Base-by-base conservation (phyloP, 306 rosid genomes). In the Cucumis cinereus region DNA sequence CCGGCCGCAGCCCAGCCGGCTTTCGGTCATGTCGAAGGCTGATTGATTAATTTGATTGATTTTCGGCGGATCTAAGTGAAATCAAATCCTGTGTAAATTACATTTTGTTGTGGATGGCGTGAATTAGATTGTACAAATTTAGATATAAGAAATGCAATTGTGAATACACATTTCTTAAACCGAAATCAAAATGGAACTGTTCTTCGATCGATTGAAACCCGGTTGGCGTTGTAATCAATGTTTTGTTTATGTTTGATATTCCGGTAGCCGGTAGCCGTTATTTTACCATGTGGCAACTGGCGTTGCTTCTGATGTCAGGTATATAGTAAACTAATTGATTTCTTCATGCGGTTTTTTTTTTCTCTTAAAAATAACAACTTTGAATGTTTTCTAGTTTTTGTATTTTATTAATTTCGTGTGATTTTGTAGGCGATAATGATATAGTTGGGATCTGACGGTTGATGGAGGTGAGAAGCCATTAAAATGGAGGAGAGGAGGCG, bases 1-100 rank as follows among this genome's bases (percentile, higher is more conserved):
- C 9, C 89, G 84, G 78, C 87, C 98, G 2, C 73, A 90, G 16
- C 89, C 82, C 33, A 93, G 97, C 77, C 93, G 96, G 4, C 97
- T 93, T 71, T 89, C 89, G 5, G 63, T 81, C 78, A 87, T 87
- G 93, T 80, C 86, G 55, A 89, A 79, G 87, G 82, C 88, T 3
- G 79, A 59, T 5, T 14, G 6, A 47, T 47, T 47, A 41, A 2
- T 41, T 41, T 54, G 62, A 10, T 23, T 58, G 16, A 5, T 24
- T 58, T 58, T 2, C 11, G 10, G 23, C 57, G 1, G 7, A 36
- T 64, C 3, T 40, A 28, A 64, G 26, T n/a, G 10, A 38, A 66
- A 10, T 40, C 71, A 38, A 66, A 19, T 40, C 71, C 14, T 36
- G 19, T 66, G 73, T 40, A 40, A 38, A 67, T 10, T 13, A 64